Conservation (phyloP, 306 rosid species). For the Cucurbita ficifolia region DNA sequence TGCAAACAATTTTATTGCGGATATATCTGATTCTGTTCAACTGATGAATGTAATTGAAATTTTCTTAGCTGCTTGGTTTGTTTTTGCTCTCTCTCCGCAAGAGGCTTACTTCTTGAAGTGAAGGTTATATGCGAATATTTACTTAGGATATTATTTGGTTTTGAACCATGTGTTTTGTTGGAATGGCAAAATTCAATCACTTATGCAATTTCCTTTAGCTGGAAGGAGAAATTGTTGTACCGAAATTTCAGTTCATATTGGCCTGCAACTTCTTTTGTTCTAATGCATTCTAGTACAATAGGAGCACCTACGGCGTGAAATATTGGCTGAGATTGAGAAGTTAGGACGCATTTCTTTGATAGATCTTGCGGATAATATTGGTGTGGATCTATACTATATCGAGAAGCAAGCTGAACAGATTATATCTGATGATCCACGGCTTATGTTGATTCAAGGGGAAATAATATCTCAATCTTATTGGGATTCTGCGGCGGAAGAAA, state of each 20-base stretch:
- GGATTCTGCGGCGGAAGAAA: slow-evolving; percentile 80
- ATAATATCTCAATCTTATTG: slow-evolving; percentile 68
- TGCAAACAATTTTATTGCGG: not conserved
- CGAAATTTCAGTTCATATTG: not conserved
- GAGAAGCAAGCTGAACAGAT: slow-evolving; percentile 67
- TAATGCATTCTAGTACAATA: slow-evolving; percentile 7
- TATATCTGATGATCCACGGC: slow-evolving; percentile 34
- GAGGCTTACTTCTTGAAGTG: not conserved
- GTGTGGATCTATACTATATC: slow-evolving; percentile 77
- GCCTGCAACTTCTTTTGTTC: not conserved
- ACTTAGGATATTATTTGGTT: not conserved
- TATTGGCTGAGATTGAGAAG: slow-evolving; percentile 52
- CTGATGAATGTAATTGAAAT: not conserved
- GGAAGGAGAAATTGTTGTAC: not conserved
- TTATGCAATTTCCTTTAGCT: not conserved
- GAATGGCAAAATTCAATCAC: not conserved
- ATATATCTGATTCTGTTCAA: not conserved
- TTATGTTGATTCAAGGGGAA: slow-evolving; percentile 83
- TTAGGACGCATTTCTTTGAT: slow-evolving; percentile 71
- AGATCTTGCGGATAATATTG: slow-evolving; percentile 68
- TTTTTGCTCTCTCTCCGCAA: not conserved
- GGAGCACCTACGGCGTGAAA: slow-evolving; percentile 87
- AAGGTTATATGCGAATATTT: not conserved
- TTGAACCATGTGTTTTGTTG: not conserved
- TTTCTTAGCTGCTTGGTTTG: not conserved